Evolutionary conservation across 331 rosid genomes (phyloP).

Genomic region (Malus hybrid): DNA sequence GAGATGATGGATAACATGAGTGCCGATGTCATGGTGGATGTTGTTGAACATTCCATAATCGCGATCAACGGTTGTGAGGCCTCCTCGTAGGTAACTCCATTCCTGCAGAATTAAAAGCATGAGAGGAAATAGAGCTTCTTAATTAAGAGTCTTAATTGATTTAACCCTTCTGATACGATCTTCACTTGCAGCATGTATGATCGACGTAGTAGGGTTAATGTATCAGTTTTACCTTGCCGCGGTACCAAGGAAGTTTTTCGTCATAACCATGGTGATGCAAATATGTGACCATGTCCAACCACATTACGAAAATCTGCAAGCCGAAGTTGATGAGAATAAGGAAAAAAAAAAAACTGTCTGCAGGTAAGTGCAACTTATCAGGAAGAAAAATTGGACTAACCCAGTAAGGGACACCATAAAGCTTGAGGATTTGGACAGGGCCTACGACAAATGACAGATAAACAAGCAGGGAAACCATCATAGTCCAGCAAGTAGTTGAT

Average conservation of each 20-base stretch:
- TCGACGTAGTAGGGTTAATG: neutral
- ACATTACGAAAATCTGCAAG: slow-evolving; percentile 59
- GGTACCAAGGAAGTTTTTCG: slow-evolving; percentile 92
- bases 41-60: slow-evolving; percentile 81
- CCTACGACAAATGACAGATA: slow-evolving; percentile 43
- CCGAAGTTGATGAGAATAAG: neutral
- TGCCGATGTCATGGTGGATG: slow-evolving; percentile 94
- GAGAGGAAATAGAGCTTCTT: neutral
- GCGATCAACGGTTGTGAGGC: slow-evolving; percentile 83
- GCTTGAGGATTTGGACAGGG: slow-evolving; percentile 26
- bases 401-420: slow-evolving; percentile 45
- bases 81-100: slow-evolving; percentile 93
- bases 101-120: slow-evolving; percentile 36
- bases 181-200: neutral
- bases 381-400: slow-evolving; percentile 26
- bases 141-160: no score
- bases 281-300: slow-evolving; percentile 87
- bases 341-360: neutral
- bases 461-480: slow-evolving; percentile 46
- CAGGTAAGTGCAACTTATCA: neutral
- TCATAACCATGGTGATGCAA: slow-evolving; percentile 91
- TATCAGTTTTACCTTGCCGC: slow-evolving; percentile 62
- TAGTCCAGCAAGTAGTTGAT: slow-evolving; percentile 67
- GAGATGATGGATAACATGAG: slow-evolving; percentile 93
- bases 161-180: no score